These are phyloP conservation scores for Ogataea hybrid DNA, from an alignment of 1,139 yeast species.

Conservation along the genomic window DNA sequence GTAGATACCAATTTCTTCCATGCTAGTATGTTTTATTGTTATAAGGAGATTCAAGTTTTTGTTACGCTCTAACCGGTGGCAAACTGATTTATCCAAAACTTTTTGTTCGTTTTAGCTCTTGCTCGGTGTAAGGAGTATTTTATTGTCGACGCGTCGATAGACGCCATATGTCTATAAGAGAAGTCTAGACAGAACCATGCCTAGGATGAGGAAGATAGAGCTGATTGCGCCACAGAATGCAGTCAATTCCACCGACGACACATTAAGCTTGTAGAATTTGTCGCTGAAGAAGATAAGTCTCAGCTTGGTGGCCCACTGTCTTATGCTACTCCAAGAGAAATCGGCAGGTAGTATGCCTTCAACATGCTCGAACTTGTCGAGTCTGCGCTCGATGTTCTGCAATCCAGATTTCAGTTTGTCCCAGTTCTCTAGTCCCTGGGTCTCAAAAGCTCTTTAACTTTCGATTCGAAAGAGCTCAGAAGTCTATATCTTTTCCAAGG, in stretches of 20 bases:
- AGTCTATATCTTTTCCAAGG: slow-evolving; percentile 89
- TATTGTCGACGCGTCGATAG: slow-evolving; percentile 7
- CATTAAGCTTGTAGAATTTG: background rate
- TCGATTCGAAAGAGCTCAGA: slow-evolving; percentile 80
- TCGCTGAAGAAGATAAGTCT: background rate
- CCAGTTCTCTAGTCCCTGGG: slow-evolving; percentile 2
- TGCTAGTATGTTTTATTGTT: slow-evolving; percentile 20
- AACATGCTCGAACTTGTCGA: slow-evolving; percentile 9
- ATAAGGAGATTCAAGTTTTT: background rate
- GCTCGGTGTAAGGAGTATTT: slow-evolving; percentile 7
- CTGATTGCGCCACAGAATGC: slow-evolving; percentile 4
- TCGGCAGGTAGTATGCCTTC: slow-evolving; percentile 5
- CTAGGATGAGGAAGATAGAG: slow-evolving; percentile 6
- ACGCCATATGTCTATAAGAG: slow-evolving; percentile 1
- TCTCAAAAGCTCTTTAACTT: slow-evolving; percentile 56
- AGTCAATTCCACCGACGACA: background rate
- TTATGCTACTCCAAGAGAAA: background rate
- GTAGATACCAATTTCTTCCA: slow-evolving; percentile 62
- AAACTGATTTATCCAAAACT: slow-evolving; percentile 9
- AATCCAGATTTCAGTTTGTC: slow-evolving; percentile 20
- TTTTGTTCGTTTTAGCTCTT: background rate
- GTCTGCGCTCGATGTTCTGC: slow-evolving; percentile 18
- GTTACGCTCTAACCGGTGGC: slow-evolving; percentile 8
- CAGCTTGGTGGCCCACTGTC: background rate
- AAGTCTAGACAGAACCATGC: slow-evolving; percentile 3